Base-by-base conservation (phyloP, 2,329 filamentous ascomycete genomes). In the Samsoniella hepiali region DNA sequence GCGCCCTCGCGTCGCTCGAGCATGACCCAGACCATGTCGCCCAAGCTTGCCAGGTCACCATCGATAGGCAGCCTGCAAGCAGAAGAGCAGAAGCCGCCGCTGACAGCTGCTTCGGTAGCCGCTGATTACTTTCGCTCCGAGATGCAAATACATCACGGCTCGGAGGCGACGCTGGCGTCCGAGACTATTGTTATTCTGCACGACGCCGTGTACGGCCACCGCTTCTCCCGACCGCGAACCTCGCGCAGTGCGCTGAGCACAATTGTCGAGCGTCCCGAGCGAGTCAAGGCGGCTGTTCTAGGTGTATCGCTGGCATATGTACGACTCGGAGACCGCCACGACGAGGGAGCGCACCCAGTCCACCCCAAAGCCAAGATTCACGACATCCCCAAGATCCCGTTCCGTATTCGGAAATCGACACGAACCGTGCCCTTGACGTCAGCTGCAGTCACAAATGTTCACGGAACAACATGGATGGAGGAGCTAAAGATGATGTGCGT, bases 121-220 rank as follows among this genome's bases (percentile, higher is more conserved):
- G 83, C 81, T 55, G 82, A 85, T 9, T 86, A 90, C 73, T 91
- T 96, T 71, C 79, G 81, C 65, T 84, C 82, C 65, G 91, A 96
- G 72, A 75, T 96, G 38, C 80, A 84, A 17, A 75, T 82, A 7
- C 88, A 91, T 69, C 83, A 88, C 63, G 77, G 78, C 38, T 71
- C 72, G 2, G 73, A 77, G 11, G 73, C 76, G 2, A 74, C 75
- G 9, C 72, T 75, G 32, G 68, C 77, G 40, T 76, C 84, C 11
- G 81, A 93, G 65, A 92, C 92, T 0, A 77, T 96, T 5, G 93
- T 98, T 54, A 84, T 99, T 36, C 79, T 99, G 2, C 93, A 98
- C 70, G 95, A 99, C 77, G 88, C 90, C 60, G 97, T 94, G 76
- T 99, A 98, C 73, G 93, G 94, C 31, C 95, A 99, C 77, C 88